phyloP scores from a whole-genome alignment of 495 filamentous ascomycete genomes.

The Rusavskia elegans region DNA sequence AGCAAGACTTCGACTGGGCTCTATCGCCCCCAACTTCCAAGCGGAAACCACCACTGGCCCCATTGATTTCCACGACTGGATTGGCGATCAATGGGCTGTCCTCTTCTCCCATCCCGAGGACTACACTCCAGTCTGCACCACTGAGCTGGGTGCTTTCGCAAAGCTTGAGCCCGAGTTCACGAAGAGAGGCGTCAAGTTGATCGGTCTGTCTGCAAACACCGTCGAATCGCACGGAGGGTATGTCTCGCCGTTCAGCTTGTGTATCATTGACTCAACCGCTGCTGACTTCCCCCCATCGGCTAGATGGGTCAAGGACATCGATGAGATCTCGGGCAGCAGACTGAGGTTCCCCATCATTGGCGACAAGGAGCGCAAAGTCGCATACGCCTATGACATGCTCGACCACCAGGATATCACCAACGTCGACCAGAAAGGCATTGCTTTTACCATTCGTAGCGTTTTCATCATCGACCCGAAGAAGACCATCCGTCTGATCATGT shows the following conservation, averaged over 20 bases:
- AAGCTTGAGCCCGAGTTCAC: conserved; percentile 95
- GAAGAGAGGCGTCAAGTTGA: conserved; percentile 86
- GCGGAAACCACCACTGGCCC: conserved; percentile 79
- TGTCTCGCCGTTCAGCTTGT: conserved; percentile 29
- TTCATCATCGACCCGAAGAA: conserved; percentile 99
- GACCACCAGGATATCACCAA: conserved; percentile 74
- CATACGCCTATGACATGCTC: conserved; percentile 90
- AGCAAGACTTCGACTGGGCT: conserved; percentile 68
- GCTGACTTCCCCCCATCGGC: conserved; percentile 8
- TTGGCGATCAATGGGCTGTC: conserved; percentile 86
- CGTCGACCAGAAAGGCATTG: conserved; percentile 88
- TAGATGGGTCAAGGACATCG: conserved; percentile 85
- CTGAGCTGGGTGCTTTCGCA: conserved; percentile 92
- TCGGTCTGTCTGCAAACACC: conserved; percentile 81
- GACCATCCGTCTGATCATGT: conserved; percentile 88
- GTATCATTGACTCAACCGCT: too few species aligned
- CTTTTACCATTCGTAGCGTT: conserved; percentile 97
- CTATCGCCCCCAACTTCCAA: conserved; percentile 82
- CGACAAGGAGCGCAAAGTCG: conserved; percentile 88
- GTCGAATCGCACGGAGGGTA: conserved; percentile 45
- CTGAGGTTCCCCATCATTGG: conserved; percentile 93
- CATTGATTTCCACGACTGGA: conserved; percentile 95
- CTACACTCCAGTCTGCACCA: conserved; percentile 61
- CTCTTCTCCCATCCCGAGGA: conserved; percentile 93
- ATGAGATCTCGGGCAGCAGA: conserved; percentile 71